These are phyloP conservation scores for Balansia obtecta DNA, from an alignment of 2,329 filamentous ascomycete genomes.

Conservation along the genomic window DNA sequence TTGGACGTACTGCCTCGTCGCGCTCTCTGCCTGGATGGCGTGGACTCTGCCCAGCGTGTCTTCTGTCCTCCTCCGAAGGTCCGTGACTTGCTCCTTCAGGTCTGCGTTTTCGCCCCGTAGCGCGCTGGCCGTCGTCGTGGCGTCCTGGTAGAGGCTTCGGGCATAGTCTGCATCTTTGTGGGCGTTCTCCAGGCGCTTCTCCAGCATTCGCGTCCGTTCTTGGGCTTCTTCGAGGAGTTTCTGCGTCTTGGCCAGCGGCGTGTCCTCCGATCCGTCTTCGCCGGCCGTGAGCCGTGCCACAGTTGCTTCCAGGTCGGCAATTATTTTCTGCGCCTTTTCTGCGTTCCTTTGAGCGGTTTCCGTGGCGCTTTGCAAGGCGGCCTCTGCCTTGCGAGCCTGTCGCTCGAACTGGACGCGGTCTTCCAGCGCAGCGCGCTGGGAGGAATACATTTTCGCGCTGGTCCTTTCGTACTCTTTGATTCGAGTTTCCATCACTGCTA, in stretches of 20 bases:
- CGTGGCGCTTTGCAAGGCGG: conserved; percentile 15
- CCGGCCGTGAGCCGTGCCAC: conserved; percentile 17
- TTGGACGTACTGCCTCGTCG: conserved; percentile 21
- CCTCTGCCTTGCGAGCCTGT: conserved; percentile 29
- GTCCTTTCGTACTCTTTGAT: conserved; percentile 33
- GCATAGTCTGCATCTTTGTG: conserved; percentile 43
- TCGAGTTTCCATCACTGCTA: conserved; percentile 31
- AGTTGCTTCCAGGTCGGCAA: conserved; percentile 23
- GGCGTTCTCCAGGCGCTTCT: conserved; percentile 26
- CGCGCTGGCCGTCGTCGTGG: conserved; percentile 33
- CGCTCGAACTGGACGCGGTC: conserved; percentile 37
- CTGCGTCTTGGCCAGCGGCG: conserved; percentile 15
- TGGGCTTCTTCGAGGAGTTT: conserved; percentile 24
- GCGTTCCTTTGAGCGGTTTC: conserved; percentile 20
- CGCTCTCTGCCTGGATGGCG: conserved; percentile 27
- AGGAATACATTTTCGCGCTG: conserved; percentile 30
- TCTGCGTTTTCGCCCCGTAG: conserved; percentile 33
- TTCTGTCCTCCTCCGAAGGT: conserved; percentile 28
- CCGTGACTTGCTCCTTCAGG: conserved; percentile 28
- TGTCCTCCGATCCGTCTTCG: conserved; percentile 13
- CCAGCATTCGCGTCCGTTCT: conserved; percentile 27
- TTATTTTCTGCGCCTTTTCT: conserved; percentile 24
- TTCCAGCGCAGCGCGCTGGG: conserved; percentile 35
- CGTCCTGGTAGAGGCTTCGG: conserved; percentile 45
- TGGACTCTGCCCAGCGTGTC: conserved; percentile 36